Evolutionary conservation across 169 alveolate species (phyloP).

Genomic region (Babesia bovis): DNA sequence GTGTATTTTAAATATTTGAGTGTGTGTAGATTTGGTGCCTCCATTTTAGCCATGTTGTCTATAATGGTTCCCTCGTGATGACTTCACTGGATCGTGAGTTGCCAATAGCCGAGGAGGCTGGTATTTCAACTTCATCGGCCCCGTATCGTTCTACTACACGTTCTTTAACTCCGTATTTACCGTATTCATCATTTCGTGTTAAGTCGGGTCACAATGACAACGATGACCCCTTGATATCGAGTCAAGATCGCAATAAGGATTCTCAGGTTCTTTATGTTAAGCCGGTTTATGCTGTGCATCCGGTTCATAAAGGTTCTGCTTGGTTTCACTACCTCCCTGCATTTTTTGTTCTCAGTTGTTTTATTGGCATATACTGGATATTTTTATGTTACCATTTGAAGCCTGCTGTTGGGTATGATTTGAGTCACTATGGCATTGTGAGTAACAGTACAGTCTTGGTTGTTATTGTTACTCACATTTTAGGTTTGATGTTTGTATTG

Average conservation of each 20-base stretch:
- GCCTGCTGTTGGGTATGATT: conserved; percentile 39
- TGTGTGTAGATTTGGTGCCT: not conserved
- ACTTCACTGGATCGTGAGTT: not conserved
- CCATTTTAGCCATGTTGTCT: conserved; percentile 19
- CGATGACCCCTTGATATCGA: conserved; percentile 34
- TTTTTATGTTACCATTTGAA: conserved; percentile 40
- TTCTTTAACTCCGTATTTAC: conserved; percentile 30
- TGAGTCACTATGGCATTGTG: conserved; percentile 35
- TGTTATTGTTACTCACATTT: conserved; percentile 46
- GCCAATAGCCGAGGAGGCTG: conserved; percentile 14
- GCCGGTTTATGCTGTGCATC: conserved; percentile 31
- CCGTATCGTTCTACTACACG: conserved; percentile 41
- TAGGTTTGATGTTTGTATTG: conserved; percentile 67
- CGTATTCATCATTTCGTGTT: conserved; percentile 34
- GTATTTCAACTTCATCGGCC: conserved; percentile 1
- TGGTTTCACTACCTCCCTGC: conserved; percentile 48
- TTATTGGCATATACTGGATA: conserved; percentile 15
- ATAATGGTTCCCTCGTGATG: conserved; percentile 21
- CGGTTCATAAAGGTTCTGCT: conserved; percentile 1
- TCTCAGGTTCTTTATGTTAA: conserved; percentile 13
- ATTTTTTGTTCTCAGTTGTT: conserved; percentile 19
- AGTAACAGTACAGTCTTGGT: conserved; percentile 51
- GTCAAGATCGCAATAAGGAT: conserved; percentile 31
- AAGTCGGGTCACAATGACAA: conserved; percentile 6
- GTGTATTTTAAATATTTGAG: too few species aligned